phyloP scores from a whole-genome alignment of 2,329 filamentous ascomycete genomes.

The Colletotrichum australisinense region DNA sequence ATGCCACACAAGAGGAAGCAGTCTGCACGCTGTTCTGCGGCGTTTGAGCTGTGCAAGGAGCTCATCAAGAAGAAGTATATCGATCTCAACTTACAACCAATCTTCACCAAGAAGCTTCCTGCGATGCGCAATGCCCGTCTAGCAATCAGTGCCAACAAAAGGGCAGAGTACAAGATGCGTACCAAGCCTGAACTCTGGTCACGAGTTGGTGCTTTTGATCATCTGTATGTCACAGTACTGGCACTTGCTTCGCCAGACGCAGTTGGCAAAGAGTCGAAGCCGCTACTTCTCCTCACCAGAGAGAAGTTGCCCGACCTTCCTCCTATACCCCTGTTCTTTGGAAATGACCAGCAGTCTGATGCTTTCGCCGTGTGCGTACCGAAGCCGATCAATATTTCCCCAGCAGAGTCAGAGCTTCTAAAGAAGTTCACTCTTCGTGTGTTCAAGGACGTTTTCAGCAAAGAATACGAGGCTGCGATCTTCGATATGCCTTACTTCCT shows the following conservation, averaged over 20 bases:
- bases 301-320: slow-evolving; percentile 72
- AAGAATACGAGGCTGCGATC: slow-evolving; percentile 75
- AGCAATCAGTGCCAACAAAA: slow-evolving; percentile 83
- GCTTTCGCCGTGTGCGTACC: slow-evolving; percentile 62
- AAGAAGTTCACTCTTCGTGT: slow-evolving; percentile 79
- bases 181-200: slow-evolving; percentile 84
- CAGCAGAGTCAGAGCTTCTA: slow-evolving; percentile 64
- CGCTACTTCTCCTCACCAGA: slow-evolving; percentile 79
- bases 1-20: slow-evolving; percentile 75
- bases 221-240: slow-evolving; percentile 74
- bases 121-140: slow-evolving; percentile 88
- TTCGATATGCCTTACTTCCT: slow-evolving; percentile 85
- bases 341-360: slow-evolving; percentile 68
- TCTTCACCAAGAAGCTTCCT: slow-evolving; percentile 77
- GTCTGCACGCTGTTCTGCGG: slow-evolving; percentile 87
- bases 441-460: slow-evolving; percentile 90
- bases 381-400: slow-evolving; percentile 54
- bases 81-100: slow-evolving; percentile 79
- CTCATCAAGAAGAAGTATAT: slow-evolving; percentile 76
- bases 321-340: slow-evolving; percentile 78
- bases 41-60: slow-evolving; percentile 82
- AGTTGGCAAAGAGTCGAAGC: slow-evolving; percentile 69
- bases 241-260: slow-evolving; percentile 65
- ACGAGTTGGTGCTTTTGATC: slow-evolving; percentile 49
- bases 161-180: slow-evolving; percentile 79